Base-by-base conservation (phyloP, 129 eudicot genomes). In the Cynara cardunculus region DNA sequence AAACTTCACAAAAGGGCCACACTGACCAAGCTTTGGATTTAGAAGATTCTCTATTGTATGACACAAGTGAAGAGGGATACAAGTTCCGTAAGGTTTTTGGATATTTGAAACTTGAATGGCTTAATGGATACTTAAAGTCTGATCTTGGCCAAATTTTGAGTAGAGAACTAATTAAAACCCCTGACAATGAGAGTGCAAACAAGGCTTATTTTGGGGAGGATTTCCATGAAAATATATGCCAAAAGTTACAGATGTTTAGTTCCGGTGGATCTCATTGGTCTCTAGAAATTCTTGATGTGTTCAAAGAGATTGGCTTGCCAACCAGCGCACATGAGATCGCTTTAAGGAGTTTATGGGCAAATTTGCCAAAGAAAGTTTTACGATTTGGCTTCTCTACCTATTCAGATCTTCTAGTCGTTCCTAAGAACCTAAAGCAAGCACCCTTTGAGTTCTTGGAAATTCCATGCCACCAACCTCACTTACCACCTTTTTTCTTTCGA, bases 321-420 rank as follows among this genome's bases (percentile, higher is more conserved):
- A 91, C 89, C 1, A 94, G 92, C 79, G 37, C 89, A 72, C 84
- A 84, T 59, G 98, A 94, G 84, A 82, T 88, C 77, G 91, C 91
- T 66, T 74, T 85, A 70, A 84, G 86, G 62, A 78, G 79, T 26
- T 65, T 82, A 12, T 91, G 90, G 89, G 75, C 86, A 4, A 80
- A 78, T 46, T 84, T 94, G 72, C 97, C 97, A 12, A 76, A 80
- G 46, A 67, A 78, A 76, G 68, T 88, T 22, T 82, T 93, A 68
- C 76, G 84, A 44, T 74, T 88, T 78, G 86, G 85, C 18, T 90
- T 94, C 34, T 77, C 82, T 11, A 78, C 85, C 19, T 87, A 87
- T 78, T 71, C 89, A 14, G 90, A 88, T 64, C 69, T 91, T 8
- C 46, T 79, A 37, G 75, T 61, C n/a, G 44, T 82, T 74, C 78